Percentiles rank a stretch among this genome's conserved stretches.
Evolutionary conservation across 192 early-diverging fungal genomes (phyloP).

Genomic region (Gryganskiella cystojenkinii): DNA sequence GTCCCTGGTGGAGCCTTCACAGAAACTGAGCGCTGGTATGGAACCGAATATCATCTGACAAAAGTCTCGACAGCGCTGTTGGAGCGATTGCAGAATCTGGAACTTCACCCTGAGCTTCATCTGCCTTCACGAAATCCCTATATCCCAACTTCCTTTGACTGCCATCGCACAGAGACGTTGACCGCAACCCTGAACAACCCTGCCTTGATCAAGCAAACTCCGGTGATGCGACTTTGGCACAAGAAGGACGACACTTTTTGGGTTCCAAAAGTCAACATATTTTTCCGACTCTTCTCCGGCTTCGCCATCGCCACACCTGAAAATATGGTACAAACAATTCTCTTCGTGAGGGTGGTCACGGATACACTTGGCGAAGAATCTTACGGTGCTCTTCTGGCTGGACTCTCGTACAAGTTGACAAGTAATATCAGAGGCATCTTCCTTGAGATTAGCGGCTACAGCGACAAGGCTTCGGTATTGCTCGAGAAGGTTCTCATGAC

Average conservation of each 20-base stretch:
- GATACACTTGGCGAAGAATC: constrained; percentile 56
- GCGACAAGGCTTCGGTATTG: constrained; percentile 80
- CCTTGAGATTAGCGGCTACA: constrained; percentile 79
- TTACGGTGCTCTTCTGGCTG: constrained; percentile 61
- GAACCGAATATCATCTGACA: constrained; percentile 75
- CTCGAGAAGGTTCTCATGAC: constrained; percentile 70
- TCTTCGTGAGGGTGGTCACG: no score
- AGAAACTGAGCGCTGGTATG: constrained; percentile 81
- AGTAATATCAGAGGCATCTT: constrained; percentile 64
- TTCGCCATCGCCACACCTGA: no score
- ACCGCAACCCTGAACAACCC: constrained; percentile 56
- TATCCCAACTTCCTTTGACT: constrained; percentile 82
- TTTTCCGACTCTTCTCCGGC: no score
- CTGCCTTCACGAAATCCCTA: constrained; percentile 73
- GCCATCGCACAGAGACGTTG: constrained; percentile 12
- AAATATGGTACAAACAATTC: no score
- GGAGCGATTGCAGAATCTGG: constrained; percentile 40
- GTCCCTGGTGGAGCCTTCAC: constrained; percentile 55
- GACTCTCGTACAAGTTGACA: constrained; percentile 66
- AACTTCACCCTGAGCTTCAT: constrained; percentile 35
- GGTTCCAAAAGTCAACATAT: constrained; percentile 85
- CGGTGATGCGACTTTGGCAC: constrained; percentile 81
- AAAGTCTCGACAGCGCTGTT: no score
- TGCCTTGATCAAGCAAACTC: constrained; percentile 65
- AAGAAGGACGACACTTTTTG: constrained; percentile 95